Base-by-base conservation (phyloP, 179 eudicot species). In the Beta lomatogona region DNA sequence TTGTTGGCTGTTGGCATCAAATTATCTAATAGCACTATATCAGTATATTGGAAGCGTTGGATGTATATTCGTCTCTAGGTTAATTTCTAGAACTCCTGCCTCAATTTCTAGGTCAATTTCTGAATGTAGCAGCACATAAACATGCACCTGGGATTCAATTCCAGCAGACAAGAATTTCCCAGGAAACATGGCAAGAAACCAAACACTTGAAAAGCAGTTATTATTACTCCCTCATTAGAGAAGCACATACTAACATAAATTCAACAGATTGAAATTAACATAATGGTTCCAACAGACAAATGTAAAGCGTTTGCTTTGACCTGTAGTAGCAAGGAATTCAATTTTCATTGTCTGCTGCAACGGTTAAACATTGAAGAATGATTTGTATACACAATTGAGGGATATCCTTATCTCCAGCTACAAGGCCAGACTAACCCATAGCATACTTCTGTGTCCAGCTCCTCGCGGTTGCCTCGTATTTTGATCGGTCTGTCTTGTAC, bases 371-470 rank as follows among this genome's bases (percentile, higher is more conserved):
- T 65, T 52, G 80, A 79, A 67, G 83, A 79, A 83, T 79, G 82
- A 83, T 65, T 64, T 66, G 82, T 84, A 81, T 81, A 81, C 81
- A 85, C 81, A 61, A 44, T 50, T 21, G 71, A 55, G 16, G 73
- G 61, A 55, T 48, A 68, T 59, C 79, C 85, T 78, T 64, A 19
- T 31, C 78, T 31, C 19, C 31, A n/a, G 55, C 45, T 25, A 44
- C 65, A 71, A 3, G 66, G 60, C 71, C 41, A 71, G 69, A 75
- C 83, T 86, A 86, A 58, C 88, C 88, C 86, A 86, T 86, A 4
- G 88, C 88, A 72, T 86, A 86, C 79, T 82, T 85, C 72, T 86
- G 88, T 19, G 86, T 86, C 88, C 88, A 86, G 84, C 88, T 86
- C 86, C 88, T 83, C 50, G 88, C 86, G 3, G 84, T 83, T 64